These are phyloP conservation scores for Umbellularia californica DNA, from an alignment of 164 flowering plant genomes.

Conservation along the genomic window DNA sequence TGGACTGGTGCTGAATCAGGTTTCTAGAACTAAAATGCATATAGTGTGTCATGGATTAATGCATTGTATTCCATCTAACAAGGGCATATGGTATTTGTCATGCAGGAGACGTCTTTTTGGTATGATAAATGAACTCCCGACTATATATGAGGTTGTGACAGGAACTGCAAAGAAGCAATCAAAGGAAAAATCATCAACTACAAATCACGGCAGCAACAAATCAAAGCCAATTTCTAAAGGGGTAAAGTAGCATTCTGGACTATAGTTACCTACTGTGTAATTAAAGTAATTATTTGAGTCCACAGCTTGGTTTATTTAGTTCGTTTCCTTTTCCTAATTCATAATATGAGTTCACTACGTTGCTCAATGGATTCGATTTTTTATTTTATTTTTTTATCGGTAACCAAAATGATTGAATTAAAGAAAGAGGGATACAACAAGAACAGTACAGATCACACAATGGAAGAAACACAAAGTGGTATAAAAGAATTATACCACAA, in stretches of 20 bases:
- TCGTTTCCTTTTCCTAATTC: too few relatives aligned
- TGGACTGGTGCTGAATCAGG: neutral
- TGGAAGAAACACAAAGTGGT: too few relatives aligned
- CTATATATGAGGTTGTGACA: slow-evolving; percentile 78
- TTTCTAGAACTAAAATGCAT: neutral
- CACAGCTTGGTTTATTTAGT: too few relatives aligned
- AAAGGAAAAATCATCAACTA: slow-evolving; percentile 61
- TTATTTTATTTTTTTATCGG: too few relatives aligned
- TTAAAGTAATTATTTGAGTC: too few relatives aligned
- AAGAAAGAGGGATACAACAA: too few relatives aligned
- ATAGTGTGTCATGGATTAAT: neutral
- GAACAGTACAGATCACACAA: too few relatives aligned
- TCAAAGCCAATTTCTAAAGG: slow-evolving; percentile 58
- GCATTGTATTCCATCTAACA: neutral
- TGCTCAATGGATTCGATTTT: too few relatives aligned
- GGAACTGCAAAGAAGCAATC: slow-evolving; percentile 62
- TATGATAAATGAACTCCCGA: slow-evolving; percentile 84
- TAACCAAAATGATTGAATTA: too few relatives aligned
- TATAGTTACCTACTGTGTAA: neutral
- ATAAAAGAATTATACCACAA: too few relatives aligned
- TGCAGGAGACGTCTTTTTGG: slow-evolving; percentile 75
- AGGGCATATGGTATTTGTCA: slow-evolving; percentile 9
- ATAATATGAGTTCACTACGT: too few relatives aligned
- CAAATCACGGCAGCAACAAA: slow-evolving; percentile 66
- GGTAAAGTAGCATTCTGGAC: slow-evolving; percentile 26